A percentile compares a stretch with the other conserved stretches of the same genome.
phyloP scores from a whole-genome alignment of 805 yeast genomes.

The Tetrapisispora taiwanensis region DNA sequence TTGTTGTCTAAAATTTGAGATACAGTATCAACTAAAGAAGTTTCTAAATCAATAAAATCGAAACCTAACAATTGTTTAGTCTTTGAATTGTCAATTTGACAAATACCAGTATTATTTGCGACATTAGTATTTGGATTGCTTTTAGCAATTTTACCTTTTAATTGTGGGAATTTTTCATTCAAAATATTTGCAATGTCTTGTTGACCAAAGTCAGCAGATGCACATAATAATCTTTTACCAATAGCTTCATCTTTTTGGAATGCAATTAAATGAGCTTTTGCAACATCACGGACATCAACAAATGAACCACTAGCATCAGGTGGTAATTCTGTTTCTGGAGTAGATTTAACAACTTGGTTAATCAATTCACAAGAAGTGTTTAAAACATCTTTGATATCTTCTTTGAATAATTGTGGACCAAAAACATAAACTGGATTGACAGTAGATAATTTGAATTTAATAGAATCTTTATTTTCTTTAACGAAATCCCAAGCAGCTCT shows the following conservation, averaged over 20 bases:
- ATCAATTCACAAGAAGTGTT: conserved; percentile 31
- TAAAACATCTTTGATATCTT: conserved; percentile 26
- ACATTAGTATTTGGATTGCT: conserved; percentile 27
- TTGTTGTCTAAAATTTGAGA: conserved; percentile 13
- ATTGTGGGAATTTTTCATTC: conserved; percentile 33
- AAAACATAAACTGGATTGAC: conserved; percentile 38
- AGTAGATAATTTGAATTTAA: conserved; percentile 32
- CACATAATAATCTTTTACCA: conserved; percentile 28
- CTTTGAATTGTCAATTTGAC: conserved; percentile 9
- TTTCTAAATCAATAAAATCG: conserved; percentile 14
- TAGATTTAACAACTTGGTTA: conserved; percentile 22
- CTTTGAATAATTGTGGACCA: conserved; percentile 43
- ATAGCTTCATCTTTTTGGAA: conserved; percentile 31
- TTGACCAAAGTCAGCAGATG: conserved; percentile 17
- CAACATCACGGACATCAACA: conserved; percentile 56
- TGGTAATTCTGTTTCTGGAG: conserved; percentile 7
- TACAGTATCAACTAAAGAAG: conserved; percentile 18
- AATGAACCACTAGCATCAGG: conserved; percentile 13
- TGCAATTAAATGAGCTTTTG: conserved; percentile 46
- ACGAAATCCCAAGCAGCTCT: conserved; percentile 45
- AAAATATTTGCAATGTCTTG: conserved; percentile 27
- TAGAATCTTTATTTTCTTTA: conserved; percentile 28
- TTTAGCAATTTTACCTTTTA: conserved; percentile 35
- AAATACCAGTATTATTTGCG: neutral
- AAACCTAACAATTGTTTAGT: conserved; percentile 20